Evolutionary conservation across 1,284 basidiomycete genomes (phyloP).

Genomic region (Ganoderma meredithae): DNA sequence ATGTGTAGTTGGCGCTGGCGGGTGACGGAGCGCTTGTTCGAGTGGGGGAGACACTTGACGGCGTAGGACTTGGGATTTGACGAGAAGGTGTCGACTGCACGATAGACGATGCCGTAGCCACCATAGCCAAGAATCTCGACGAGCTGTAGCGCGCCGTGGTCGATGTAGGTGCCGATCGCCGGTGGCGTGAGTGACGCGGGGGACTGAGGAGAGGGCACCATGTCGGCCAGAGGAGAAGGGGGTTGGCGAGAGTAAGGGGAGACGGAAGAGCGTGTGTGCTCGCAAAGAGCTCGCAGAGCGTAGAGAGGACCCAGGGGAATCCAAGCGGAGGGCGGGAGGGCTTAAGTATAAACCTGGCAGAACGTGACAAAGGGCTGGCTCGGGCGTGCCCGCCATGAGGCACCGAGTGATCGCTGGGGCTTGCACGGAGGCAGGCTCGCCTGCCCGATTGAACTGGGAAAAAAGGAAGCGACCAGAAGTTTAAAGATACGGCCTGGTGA

Average conservation of each 20-base stretch:
- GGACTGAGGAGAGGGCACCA: slow-evolving; percentile 57
- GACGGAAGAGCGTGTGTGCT: slow-evolving; percentile 33
- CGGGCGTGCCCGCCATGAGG: slow-evolving; percentile 48
- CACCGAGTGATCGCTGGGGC: slow-evolving; percentile 36
- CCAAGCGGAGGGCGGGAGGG: slow-evolving; percentile 31
- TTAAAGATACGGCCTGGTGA: slow-evolving; percentile 35
- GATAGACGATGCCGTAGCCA: slow-evolving; percentile 96
- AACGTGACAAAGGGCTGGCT: slow-evolving; percentile 44
- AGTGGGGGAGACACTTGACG: slow-evolving; percentile 87
- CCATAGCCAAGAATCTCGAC: slow-evolving; percentile 92
- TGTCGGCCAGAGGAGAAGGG: slow-evolving; percentile 52
- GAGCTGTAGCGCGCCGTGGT: slow-evolving; percentile 85
- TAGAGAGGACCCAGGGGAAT: slow-evolving; percentile 35
- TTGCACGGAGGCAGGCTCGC: slow-evolving; percentile 27
- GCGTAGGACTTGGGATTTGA: slow-evolving; percentile 73
- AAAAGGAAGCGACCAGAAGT: slow-evolving; percentile 30
- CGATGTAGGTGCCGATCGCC: slow-evolving; percentile 79
- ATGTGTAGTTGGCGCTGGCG: slow-evolving; percentile 80
- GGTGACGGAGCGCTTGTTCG: slow-evolving; percentile 58
- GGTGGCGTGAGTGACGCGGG: slow-evolving; percentile 64
- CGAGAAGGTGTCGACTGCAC: slow-evolving; percentile 74
- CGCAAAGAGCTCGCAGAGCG: slow-evolving; percentile 35
- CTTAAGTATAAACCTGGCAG: slow-evolving; percentile 38
- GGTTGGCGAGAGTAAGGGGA: slow-evolving; percentile 36
- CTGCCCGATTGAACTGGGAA: slow-evolving; percentile 29